Conservation (phyloP, 2,329 filamentous ascomycete species). For the Colletotrichum filicis region DNA sequence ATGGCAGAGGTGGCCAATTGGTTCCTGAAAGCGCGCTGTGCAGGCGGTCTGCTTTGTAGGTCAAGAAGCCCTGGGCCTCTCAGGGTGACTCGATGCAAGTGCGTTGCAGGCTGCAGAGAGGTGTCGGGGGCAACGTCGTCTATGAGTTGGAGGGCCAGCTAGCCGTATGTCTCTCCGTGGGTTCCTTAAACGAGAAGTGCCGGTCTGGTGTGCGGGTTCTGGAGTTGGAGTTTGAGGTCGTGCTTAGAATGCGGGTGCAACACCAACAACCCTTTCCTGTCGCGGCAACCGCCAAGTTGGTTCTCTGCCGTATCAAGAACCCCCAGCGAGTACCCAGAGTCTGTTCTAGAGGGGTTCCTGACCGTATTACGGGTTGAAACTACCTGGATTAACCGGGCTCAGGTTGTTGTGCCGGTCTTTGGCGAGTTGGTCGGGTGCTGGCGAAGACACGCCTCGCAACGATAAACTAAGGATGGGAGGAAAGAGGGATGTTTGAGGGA, state of each 20-base stretch:
- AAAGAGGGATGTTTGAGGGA: constrained; percentile 18
- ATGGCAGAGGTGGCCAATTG: constrained; percentile 56
- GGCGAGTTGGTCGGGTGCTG: not conserved
- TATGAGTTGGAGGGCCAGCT: constrained; percentile 6
- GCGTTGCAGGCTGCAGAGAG: constrained; percentile 35
- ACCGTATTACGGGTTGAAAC: not conserved
- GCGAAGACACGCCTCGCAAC: not conserved
- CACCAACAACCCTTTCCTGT: constrained; percentile 17
- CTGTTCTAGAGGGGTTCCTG: not conserved
- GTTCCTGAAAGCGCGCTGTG: constrained; percentile 46
- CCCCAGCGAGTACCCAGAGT: constrained; percentile 2
- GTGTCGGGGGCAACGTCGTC: constrained; percentile 40
- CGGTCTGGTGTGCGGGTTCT: constrained; percentile 24
- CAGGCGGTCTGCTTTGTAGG: constrained; percentile 47
- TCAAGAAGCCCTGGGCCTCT: constrained; percentile 43
- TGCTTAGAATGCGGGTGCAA: constrained; percentile 17
- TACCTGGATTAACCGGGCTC: not conserved
- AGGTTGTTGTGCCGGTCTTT: not conserved
- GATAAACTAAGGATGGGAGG: not conserved
- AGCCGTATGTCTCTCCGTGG: constrained; percentile 39
- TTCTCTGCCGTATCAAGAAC: constrained; percentile 19
- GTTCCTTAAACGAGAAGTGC: constrained; percentile 31
- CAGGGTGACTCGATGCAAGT: constrained; percentile 43
- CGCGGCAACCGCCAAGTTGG: constrained; percentile 25
- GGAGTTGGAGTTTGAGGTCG: constrained; percentile 8